Conservation (phyloP, 2,329 filamentous ascomycete species). For the Ophiostoma himal-ulmi region DNA sequence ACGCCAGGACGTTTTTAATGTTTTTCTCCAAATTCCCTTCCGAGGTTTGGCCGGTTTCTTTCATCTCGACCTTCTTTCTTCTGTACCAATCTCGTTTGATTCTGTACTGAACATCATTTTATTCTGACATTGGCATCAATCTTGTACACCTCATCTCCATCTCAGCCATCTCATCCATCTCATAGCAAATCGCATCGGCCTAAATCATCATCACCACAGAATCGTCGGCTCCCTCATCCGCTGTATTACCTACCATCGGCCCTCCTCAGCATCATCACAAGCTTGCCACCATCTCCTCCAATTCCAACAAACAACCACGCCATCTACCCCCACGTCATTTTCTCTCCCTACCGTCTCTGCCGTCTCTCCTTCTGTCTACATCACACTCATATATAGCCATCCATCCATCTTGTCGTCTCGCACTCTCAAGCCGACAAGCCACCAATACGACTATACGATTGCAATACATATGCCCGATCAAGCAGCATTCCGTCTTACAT, state of each 20-base stretch:
- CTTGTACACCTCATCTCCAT: not conserved
- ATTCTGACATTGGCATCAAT: not conserved
- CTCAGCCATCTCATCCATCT: not conserved
- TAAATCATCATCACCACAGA: not conserved
- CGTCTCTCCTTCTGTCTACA: not conserved
- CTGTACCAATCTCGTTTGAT: not conserved
- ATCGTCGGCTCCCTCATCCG: not conserved
- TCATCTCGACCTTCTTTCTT: not conserved
- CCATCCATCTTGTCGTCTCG: not conserved
- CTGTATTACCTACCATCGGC: not conserved
- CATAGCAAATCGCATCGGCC: not conserved
- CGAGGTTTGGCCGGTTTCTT: constrained; percentile 20
- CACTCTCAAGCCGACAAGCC: not conserved
- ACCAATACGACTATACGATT: not conserved
- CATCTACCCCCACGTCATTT: not conserved
- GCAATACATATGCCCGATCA: not conserved
- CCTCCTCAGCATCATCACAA: constrained; percentile 1
- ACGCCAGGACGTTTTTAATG: not conserved
- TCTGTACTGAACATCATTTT: not conserved
- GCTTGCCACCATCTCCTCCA: not conserved
- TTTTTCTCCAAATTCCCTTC: constrained; percentile 10
- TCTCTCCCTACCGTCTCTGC: not conserved
- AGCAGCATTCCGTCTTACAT: not conserved
- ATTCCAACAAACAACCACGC: not conserved
- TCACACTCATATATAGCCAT: not conserved